Conservation (phyloP, 148 eudicot species). For the Rhododendron griersonianum region DNA sequence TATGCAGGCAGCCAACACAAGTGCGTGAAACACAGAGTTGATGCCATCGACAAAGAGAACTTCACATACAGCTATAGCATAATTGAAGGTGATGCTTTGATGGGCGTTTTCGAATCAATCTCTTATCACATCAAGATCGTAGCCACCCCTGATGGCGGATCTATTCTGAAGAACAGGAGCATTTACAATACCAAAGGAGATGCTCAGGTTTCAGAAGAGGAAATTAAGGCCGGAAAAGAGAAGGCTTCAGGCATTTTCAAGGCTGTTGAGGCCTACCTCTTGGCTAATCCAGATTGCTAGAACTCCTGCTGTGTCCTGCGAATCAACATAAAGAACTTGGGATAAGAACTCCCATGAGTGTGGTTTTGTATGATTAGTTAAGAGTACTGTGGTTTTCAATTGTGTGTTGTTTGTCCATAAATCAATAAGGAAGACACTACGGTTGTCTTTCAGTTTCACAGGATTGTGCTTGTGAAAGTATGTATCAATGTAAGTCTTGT, state of each 20-base stretch:
- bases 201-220: not conserved
- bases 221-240: slow-evolving; percentile 16
- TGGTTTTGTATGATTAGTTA: not conserved
- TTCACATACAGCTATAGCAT: slow-evolving; percentile 8
- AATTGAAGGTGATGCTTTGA: slow-evolving; percentile 3
- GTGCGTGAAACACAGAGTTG: not conserved
- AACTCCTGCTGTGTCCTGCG: not conserved
- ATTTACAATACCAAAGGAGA: slow-evolving; percentile 9
- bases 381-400: not conserved
- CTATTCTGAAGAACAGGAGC: not conserved
- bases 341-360: not conserved
- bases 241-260: slow-evolving; percentile 7
- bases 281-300: slow-evolving; percentile 14
- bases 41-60: not conserved
- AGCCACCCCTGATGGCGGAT: not conserved
- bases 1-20: slow-evolving; percentile 2
- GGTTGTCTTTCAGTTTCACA: not conserved
- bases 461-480: not conserved
- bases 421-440: not conserved
- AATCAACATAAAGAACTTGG: not conserved
- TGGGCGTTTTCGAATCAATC: slow-evolving; percentile 6
- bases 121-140: slow-evolving; percentile 3
- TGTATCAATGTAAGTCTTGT: not conserved
- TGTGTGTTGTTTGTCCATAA: not conserved
- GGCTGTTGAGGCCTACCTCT: slow-evolving; percentile 19